Evolutionary conservation across 2,329 filamentous ascomycete species (phyloP).

Genomic region (Colletotrichum scovillei): DNA sequence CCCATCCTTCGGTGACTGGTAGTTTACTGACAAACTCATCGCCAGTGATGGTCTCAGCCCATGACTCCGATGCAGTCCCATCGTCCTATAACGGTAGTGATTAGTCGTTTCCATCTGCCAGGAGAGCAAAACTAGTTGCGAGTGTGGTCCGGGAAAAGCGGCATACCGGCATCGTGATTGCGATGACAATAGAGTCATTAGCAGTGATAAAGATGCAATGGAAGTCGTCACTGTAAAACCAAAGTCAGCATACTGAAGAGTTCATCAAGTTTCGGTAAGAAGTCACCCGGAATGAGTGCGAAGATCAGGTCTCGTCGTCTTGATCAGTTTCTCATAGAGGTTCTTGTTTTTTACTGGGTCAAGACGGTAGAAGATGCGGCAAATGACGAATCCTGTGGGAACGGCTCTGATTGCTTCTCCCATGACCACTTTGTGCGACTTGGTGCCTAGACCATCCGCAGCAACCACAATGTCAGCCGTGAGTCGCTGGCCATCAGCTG

Average conservation of each 20-base stretch:
- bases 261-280: not conserved
- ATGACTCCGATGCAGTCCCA: too few relatives aligned
- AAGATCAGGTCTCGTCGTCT: not conserved
- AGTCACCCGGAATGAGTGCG: not conserved
- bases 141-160: too few relatives aligned
- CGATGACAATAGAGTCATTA: too few relatives aligned
- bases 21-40: too few relatives aligned
- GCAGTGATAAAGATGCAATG: too few relatives aligned
- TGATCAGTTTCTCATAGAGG: not conserved
- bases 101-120: too few relatives aligned
- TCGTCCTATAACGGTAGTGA: too few relatives aligned
- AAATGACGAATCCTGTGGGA: constrained; percentile 5
- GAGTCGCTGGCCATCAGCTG: not conserved
- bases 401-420: constrained; percentile 13
- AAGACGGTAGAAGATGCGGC: not conserved
- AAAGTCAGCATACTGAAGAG: too few relatives aligned
- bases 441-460: constrained; percentile 7
- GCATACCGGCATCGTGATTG: too few relatives aligned
- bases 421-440: constrained; percentile 7
- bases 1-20: constrained; percentile 1
- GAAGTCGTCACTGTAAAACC: too few relatives aligned
- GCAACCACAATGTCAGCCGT: constrained; percentile 12
- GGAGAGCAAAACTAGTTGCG: too few relatives aligned
- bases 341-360: not conserved
- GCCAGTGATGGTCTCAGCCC: too few relatives aligned